Percentiles rank a stretch among this genome's conserved stretches.
Evolutionary conservation across 371 early-diverging fungal species (phyloP).

Genomic region (Mycotypha africana): DNA sequence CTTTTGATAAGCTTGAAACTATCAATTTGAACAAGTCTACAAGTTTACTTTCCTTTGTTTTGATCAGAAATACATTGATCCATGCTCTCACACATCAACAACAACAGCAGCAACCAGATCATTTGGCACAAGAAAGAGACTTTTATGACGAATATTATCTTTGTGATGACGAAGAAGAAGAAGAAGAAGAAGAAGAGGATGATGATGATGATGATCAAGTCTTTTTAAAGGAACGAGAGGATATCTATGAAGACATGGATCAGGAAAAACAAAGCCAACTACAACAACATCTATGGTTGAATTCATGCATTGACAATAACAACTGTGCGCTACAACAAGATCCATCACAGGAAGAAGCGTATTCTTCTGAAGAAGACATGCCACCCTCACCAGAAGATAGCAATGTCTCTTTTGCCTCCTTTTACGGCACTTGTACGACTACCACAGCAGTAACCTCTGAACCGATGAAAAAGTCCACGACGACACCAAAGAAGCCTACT

Average conservation of each 20-base stretch:
- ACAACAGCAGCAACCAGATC: too few relatives aligned
- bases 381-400: constrained; percentile 16
- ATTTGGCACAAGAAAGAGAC: too few relatives aligned
- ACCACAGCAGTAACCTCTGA: too few relatives aligned
- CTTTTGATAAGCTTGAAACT: constrained; percentile 18
- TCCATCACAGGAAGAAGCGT: constrained; percentile 3
- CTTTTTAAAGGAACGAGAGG: too few relatives aligned
- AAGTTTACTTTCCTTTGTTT: constrained; percentile 16
- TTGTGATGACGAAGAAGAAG: constrained; percentile 1
- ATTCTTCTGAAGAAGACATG: constrained; percentile 15
- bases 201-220: constrained; percentile 4
- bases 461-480: too few relatives aligned
- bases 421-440: too few relatives aligned
- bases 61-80: constrained; percentile 17
- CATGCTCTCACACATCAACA: constrained; percentile 9
- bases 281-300: constrained; percentile 11
- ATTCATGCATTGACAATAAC: constrained; percentile 16
- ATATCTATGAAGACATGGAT: too few relatives aligned
- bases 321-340: constrained; percentile 10
- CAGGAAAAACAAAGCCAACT: too few relatives aligned
- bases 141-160: constrained; percentile 2
- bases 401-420: not conserved
- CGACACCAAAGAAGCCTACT: constrained; percentile 5
- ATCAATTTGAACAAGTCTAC: constrained; percentile 14
- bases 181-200: constrained; percentile 4